Evolutionary conservation across 2,329 filamentous ascomycete genomes (phyloP).

Genomic region (Cercospora sp.): DNA sequence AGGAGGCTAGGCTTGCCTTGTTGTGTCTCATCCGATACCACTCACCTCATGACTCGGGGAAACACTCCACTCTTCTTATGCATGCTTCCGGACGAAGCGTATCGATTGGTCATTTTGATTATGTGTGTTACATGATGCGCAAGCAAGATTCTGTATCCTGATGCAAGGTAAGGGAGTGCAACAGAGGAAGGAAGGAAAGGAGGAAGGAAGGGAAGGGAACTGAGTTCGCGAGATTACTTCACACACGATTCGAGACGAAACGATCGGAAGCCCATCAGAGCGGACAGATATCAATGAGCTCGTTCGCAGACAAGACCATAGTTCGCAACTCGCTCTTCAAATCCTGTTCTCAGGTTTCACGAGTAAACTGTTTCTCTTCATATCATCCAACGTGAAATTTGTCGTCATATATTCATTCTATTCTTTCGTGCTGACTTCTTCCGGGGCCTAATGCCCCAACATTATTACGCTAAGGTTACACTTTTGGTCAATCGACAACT

Average conservation of each 20-base stretch:
- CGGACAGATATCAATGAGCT: neutral
- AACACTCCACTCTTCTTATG: neutral
- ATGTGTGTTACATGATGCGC: neutral
- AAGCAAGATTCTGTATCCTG: neutral
- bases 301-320: neutral
- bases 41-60: neutral
- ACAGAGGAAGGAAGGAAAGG: neutral
- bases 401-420: neutral
- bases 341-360: neutral
- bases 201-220: neutral
- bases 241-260: neutral
- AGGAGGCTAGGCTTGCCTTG: neutral
- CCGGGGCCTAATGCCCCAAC: too few relatives aligned
- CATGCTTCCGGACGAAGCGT: neutral
- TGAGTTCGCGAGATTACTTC: neutral
- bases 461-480: too few relatives aligned
- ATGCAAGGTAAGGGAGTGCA: neutral
- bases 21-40: neutral
- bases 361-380: neutral
- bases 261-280: neutral
- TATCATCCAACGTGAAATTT: neutral
- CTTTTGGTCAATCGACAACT: too few relatives aligned
- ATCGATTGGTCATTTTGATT: neutral
- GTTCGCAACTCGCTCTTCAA: neutral
- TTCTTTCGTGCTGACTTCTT: too few relatives aligned